Base-by-base conservation (phyloP, 495 filamentous ascomycete species). In the Neurospora africana region DNA sequence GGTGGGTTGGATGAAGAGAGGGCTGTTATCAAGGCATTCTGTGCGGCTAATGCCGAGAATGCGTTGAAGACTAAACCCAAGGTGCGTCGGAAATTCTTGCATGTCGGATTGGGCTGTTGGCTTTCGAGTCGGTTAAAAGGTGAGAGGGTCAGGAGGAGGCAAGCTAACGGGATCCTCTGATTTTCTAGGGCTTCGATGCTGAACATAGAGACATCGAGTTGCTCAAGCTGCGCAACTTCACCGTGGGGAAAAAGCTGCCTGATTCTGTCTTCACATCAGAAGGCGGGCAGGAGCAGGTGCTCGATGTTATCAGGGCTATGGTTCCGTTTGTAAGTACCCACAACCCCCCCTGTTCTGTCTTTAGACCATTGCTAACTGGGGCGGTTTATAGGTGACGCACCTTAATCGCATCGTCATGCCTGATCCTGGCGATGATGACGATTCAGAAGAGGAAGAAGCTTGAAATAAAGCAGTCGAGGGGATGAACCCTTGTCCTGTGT, bases 11-110 rank as follows among this genome's bases (percentile, higher is more conserved):
- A 61, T 61, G 53, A 61, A 19, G 53, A 61, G 27, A 61, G 27
- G 15, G 71, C 73, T 0, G 79, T 86, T 71, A 83, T 95, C 4
- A 82, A 86, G 61, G 91, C 91, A 4, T 95, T 95, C 81, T 84
- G 87, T 11, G 84, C 81, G 61, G 78, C 81, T 61, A 97, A 95
- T 75, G 80, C 83, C 72, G 89, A 90, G 74, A 90, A 87, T 70
- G 91, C 92, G 58, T 82, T 97, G 13, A 95, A 95, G 85, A 94
- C 87, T 43, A 91, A 91, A 77, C 93, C 93, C 0, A 95, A 93
- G 88, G 92, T 94, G 79, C 74, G 87, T 80, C 35, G 37, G 33
- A 61, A 58, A 71, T 58, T 33, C 19, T 23, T 33, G 33, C 1
- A 11, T 23, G 69, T 61, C 13, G 17, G 4, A 15, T 17, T 30